Base-by-base conservation (phyloP, 2,329 filamentous ascomycete genomes). In the Aspergillus neoniger region DNA sequence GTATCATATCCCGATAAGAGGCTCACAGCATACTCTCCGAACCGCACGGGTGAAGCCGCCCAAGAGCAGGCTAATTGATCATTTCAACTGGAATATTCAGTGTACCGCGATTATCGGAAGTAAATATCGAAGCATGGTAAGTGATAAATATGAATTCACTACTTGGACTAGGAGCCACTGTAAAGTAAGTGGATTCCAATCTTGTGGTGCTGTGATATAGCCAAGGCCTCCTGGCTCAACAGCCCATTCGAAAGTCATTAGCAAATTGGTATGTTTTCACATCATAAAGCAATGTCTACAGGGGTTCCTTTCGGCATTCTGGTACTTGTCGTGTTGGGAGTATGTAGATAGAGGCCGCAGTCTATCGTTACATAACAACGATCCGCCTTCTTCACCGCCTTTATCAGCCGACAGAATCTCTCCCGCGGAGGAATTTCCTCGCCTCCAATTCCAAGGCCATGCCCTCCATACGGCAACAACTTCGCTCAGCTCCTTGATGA, bases 371-470 rank as follows among this genome's bases (percentile, higher is more conserved):
- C n/a, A 4, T 3, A 30, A 6, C 8, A 21, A 8, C 49, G 2
- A 19, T 54, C 62, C 62, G 62, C 62, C 55, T 51, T 43, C 3
- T 17, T 55, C 30, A 61, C 61, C 61, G 61, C 61, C 51, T 41
- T 23, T 15, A 23, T 17, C 8, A 15, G n/a, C 49, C 21, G 53
- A 55, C 53, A 30, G 44, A 55, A 43, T 55, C 23, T 23, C 21
- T 43, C 38, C 21, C 52, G 25, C 36, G n/a, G 38, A 17, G 43
- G 43, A 47, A 47, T 50, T 50, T 50, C 47, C 21, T 25, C 21
- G 23, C 14, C 25, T 28, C 14, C n/a, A 12, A 17, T 50, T 10
- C 47, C 47, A 50, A 9, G n/a, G 15, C 25, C 7, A 32, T 28
- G 25, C 23, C 41, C 19, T 12, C 17, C 44, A 54, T 23, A 47